Conservation (phyloP, 2,329 filamentous ascomycete genomes). For the Hortaea werneckii region DNA sequence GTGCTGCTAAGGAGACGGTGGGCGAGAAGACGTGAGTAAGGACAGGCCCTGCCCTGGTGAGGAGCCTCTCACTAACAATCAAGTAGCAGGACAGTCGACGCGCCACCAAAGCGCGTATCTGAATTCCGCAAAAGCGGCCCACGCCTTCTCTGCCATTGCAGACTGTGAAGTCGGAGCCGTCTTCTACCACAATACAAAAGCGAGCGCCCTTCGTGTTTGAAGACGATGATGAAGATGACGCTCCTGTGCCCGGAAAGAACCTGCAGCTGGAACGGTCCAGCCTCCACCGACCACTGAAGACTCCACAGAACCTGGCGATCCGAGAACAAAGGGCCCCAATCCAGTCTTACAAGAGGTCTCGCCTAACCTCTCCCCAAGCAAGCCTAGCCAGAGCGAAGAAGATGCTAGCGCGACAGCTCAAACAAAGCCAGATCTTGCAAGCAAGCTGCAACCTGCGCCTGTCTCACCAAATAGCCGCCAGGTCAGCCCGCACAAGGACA, state of each 20-base stretch:
- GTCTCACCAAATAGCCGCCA: not conserved
- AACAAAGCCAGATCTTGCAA: not conserved
- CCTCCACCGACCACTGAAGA: not conserved
- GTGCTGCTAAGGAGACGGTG: not conserved
- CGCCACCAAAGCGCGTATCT: constrained; percentile 17
- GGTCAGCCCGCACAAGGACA: not conserved
- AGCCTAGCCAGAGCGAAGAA: constrained; percentile 4
- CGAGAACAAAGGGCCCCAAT: not conserved
- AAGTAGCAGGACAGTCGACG: not conserved
- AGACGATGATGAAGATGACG: constrained; percentile 15
- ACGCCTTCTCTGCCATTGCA: constrained; percentile 22
- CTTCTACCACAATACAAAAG: constrained; percentile 2
- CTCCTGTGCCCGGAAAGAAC: not conserved
- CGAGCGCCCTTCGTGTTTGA: constrained; percentile 20
- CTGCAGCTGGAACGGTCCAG: not conserved
- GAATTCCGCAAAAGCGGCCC: constrained; percentile 20
- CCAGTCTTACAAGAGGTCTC: constrained; percentile 19
- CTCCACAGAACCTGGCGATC: not conserved
- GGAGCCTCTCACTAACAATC: not conserved
- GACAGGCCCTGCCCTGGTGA: not conserved
- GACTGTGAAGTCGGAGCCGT: constrained; percentile 3
- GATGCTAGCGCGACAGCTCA: not conserved
- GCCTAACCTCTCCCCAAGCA: constrained; percentile 16
- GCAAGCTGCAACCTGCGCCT: not conserved
- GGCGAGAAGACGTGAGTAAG: not conserved